These are phyloP conservation scores for Lasiosphaeria ovina DNA, from an alignment of 495 filamentous ascomycete species.

Conservation along the genomic window DNA sequence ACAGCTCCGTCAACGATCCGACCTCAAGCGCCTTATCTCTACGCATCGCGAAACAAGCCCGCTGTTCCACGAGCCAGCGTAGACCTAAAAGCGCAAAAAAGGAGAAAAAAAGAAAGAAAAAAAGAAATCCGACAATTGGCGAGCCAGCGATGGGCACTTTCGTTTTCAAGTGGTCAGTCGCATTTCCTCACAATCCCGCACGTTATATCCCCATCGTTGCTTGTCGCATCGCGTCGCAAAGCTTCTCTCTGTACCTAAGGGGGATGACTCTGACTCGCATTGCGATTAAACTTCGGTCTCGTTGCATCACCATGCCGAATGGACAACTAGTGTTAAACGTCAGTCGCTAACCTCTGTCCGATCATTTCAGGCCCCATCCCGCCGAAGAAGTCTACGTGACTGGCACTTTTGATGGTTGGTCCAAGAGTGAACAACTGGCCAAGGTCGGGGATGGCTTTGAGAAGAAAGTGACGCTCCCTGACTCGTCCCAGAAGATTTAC, in stretches of 20 bases:
- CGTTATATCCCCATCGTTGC: not conserved
- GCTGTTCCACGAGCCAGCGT: not conserved
- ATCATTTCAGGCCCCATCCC: slow-evolving; percentile 60
- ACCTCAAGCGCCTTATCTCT: no score
- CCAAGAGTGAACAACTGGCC: slow-evolving; percentile 75
- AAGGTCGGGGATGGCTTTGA: slow-evolving; percentile 67
- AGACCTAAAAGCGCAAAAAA: not conserved
- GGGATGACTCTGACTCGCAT: slow-evolving; percentile 22
- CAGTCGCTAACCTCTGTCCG: slow-evolving; percentile 21
- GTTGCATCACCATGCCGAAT: slow-evolving; percentile 21
- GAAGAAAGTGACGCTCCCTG: slow-evolving; percentile 72
- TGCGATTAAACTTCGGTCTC: slow-evolving; percentile 8
- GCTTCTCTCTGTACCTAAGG: not conserved
- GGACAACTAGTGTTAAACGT: slow-evolving; percentile 6
- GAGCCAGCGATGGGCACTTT: slow-evolving; percentile 46
- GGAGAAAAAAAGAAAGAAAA: not conserved
- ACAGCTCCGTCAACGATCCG: no score
- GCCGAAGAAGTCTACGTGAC: slow-evolving; percentile 90
- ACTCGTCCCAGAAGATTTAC: slow-evolving; percentile 61
- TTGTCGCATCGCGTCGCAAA: slow-evolving; percentile 15
- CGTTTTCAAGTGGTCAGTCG: slow-evolving; percentile 54
- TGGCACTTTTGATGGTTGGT: slow-evolving; percentile 94
- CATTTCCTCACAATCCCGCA: slow-evolving; percentile 5
- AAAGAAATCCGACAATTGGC: not conserved
- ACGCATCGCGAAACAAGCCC: not conserved